Percentiles rank a stretch among this genome's conserved stretches.
Conservation (phyloP, 441 rosid species). For the Pelargonium citronellum region DNA sequence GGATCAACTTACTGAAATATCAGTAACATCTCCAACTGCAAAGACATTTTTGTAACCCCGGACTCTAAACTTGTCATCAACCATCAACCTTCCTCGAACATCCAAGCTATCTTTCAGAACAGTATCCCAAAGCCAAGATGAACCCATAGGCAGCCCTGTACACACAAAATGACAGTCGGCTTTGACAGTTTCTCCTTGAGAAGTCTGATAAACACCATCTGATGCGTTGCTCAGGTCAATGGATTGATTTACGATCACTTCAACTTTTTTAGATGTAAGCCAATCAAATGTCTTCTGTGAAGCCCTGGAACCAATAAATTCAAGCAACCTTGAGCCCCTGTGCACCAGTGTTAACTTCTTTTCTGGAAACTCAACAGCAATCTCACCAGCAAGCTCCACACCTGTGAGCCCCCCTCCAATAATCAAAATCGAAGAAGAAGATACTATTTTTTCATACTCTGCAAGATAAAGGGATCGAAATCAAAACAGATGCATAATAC, state of each 20-base stretch:
- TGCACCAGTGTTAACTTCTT: constrained; percentile 77
- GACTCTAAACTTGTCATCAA: constrained; percentile 59
- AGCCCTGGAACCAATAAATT: constrained; percentile 64
- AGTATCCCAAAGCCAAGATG: constrained; percentile 60
- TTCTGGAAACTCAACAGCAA: constrained; percentile 46
- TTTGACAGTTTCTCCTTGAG: constrained; percentile 48
- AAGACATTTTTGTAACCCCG: constrained; percentile 46
- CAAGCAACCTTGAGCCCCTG: constrained; percentile 64
- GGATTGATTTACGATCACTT: constrained; percentile 52
- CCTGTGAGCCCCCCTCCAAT: constrained; percentile 90
- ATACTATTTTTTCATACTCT: constrained; percentile 67
- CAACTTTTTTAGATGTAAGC: constrained; percentile 57
- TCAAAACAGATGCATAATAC: background rate
- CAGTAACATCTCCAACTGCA: constrained; percentile 69
- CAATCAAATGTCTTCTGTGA: constrained; percentile 43
- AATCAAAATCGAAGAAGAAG: constrained; percentile 60
- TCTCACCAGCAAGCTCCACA: constrained; percentile 80
- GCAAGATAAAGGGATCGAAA: constrained; percentile 12
- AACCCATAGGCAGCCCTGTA: constrained; percentile 49
- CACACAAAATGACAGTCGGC: constrained; percentile 76
- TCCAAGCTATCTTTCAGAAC: constrained; percentile 46
- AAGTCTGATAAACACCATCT: constrained; percentile 45
- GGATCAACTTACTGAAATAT: constrained; percentile 47
- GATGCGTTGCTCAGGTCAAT: constrained; percentile 41
- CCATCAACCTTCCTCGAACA: constrained; percentile 52